Percentiles rank a stretch among this genome's conserved stretches.
phyloP scores from a whole-genome alignment of 108 stramenopile genomes.

The Schizochytrium sp. region DNA sequence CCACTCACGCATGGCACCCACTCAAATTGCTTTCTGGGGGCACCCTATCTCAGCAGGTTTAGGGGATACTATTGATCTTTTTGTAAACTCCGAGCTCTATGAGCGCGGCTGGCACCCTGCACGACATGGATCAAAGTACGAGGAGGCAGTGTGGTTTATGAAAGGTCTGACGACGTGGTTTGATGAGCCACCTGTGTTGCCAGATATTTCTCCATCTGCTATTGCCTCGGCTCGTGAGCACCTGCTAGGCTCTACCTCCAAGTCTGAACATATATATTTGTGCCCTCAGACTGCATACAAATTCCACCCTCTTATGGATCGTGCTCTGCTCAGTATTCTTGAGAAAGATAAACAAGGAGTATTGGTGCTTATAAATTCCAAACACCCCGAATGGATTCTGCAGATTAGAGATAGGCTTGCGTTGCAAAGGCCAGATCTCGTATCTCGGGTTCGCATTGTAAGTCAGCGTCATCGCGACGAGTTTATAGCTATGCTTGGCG shows the following conservation, averaged over 20 bases:
- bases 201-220: neutral
- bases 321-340: conserved; percentile 1
- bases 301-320: conserved; percentile 34
- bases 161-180: neutral
- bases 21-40: neutral
- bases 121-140: neutral
- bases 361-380: neutral
- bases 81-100: conserved; percentile 5
- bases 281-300: conserved; percentile 18
- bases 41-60: neutral
- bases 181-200: neutral
- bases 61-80: neutral
- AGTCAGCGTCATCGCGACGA: neutral
- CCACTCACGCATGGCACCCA: neutral
- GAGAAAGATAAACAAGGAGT: neutral
- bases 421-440: neutral
- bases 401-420: neutral
- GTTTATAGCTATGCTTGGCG: neutral
- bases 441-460: too few relatives aligned
- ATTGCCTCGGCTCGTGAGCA: too few relatives aligned
- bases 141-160: neutral
- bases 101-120: conserved; percentile 1
- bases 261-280: neutral
- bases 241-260: neutral
- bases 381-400: neutral